Evolutionary conservation across 352 stramenopile species (phyloP), one percentile per base, ranked within the genome.

Genomic region (Phytophthora pini): DNA sequence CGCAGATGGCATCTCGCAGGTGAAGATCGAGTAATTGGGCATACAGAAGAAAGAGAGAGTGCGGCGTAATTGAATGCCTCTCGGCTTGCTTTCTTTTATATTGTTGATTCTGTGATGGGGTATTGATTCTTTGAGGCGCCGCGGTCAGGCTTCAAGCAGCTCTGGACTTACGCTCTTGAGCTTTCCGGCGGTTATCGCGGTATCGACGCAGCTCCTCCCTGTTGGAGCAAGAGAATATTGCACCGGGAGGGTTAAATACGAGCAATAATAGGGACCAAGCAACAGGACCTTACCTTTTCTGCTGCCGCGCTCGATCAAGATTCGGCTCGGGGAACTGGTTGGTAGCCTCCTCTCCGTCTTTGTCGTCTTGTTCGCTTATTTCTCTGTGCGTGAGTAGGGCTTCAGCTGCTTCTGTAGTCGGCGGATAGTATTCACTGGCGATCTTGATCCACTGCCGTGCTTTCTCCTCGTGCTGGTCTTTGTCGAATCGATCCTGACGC

Each of bases 141-240:
- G 27, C 45, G 24, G 34, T 13, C 5, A 4, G 36, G 40, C 1
- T 12, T 73, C n/a, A 83, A 6, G 50, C 20, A 26, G 49, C 57
- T 59, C 73, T 79, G 34, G 67, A 64, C 62, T 87, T 90, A 58
- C 86, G 87, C 40, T 84, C 77, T 41, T 81, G 61, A 26, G 74
- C 71, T 61, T 90, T 92, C 58, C 76, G 74, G 29, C 81, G 65
- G 43, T 67, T 73, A 15, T 89, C 77, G 20, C 79, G 74, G 70
- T 93, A 93, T 50, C 80, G 77, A 41, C 72, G 68, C 27, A 93
- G 72, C 51, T 92, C 84, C 50, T 94, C 85, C 17, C 77, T 89
- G 47, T 56, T 31, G 22, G 4, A 43, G 13, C 10, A 41, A 4
- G 5, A 50, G 29, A 46, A 12, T 34, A 65, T 26, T 4, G 9